A percentile compares a stretch with the other conserved stretches of the same genome.
Conservation (phyloP, 169 alveolate species). For the Theileria orientalis region DNA sequence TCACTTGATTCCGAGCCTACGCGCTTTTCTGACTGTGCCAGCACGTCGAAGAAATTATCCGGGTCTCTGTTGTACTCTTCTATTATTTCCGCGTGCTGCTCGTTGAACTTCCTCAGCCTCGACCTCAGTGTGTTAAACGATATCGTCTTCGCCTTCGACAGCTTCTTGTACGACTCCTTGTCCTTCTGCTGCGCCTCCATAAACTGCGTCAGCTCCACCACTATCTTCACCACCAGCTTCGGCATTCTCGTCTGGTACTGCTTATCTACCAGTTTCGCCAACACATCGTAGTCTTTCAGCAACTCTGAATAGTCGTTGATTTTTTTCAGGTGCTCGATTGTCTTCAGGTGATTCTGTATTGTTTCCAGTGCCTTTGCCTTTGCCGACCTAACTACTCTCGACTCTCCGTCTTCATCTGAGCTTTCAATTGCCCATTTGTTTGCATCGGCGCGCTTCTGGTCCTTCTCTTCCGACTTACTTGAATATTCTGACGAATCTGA, state of each 20-base stretch:
- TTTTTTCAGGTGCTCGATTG: conserved; percentile 73
- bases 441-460: conserved; percentile 66
- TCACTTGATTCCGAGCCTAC: conserved; percentile 64
- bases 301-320: conserved; percentile 73
- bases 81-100: conserved; percentile 70
- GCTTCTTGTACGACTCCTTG: conserved; percentile 70
- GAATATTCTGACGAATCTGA: conserved; percentile 69
- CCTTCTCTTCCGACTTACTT: conserved; percentile 61
- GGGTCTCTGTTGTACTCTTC: conserved; percentile 79
- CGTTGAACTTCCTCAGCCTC: conserved; percentile 79
- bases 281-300: conserved; percentile 77
- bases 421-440: conserved; percentile 77
- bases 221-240: conserved; percentile 66
- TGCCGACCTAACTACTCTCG: conserved; percentile 79
- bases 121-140: conserved; percentile 80
- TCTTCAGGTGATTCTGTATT: conserved; percentile 65
- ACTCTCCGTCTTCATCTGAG: conserved; percentile 79
- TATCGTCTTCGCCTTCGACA: conserved; percentile 80
- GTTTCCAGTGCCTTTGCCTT: conserved; percentile 80
- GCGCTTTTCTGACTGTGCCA: conserved; percentile 53
- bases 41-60: conserved; percentile 65
- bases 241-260: conserved; percentile 70
- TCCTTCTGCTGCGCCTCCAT: conserved; percentile 77
- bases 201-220: conserved; percentile 72
- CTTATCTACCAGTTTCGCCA: conserved; percentile 75